Evolutionary conservation across 495 filamentous ascomycete species (phyloP), one percentile per base, ranked within the genome.

Genomic region (Haplographium delicatum): DNA sequence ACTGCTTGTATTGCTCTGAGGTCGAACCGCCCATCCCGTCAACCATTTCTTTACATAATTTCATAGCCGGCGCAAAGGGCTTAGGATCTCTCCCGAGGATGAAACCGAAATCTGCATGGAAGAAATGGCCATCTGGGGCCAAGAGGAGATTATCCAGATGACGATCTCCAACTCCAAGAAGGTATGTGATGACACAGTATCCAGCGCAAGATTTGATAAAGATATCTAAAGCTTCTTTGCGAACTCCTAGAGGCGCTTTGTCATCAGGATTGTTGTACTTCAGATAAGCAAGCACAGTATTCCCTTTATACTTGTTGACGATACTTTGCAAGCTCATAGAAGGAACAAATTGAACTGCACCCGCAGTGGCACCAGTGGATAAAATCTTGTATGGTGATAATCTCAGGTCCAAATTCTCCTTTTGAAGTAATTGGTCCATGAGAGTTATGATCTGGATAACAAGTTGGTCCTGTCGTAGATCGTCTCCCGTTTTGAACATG

Each of bases 121-220:
- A 97, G 71, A 99, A 99, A 63, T 91, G 88, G 4, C 87, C 93
- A 58, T 88, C 83, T 10, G 94, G 91, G 0, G 89, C 77, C 7
- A 99, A 78, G 27, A 97, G 83, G 5, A 99, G 79, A 63, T 99
- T 99, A 62, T 99, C 93, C 9, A 97, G 77, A 67, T 99, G 93
- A 0, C 93, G 83, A 63, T 99, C 93, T 33, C 93, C 93, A 23
- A 99, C 93, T 24, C 93, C 93, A n/a, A 99, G 82, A 28, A 99
- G 83, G 68, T 97, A 99, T 0, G 93, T 99, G 62, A 99, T 96
- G 16, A 99, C 93, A 64, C 94, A 96, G 68, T 99, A 99, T 20
- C 93, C 93, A 2, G 93, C 93, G 61, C 93, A 96, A 15, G 88
- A 94, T 62, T 90, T 95, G 65, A 96, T 80, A 63, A 94, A 99